Conservation (phyloP, 2,329 filamentous ascomycete species). For the Fusarium pseudonygamai region DNA sequence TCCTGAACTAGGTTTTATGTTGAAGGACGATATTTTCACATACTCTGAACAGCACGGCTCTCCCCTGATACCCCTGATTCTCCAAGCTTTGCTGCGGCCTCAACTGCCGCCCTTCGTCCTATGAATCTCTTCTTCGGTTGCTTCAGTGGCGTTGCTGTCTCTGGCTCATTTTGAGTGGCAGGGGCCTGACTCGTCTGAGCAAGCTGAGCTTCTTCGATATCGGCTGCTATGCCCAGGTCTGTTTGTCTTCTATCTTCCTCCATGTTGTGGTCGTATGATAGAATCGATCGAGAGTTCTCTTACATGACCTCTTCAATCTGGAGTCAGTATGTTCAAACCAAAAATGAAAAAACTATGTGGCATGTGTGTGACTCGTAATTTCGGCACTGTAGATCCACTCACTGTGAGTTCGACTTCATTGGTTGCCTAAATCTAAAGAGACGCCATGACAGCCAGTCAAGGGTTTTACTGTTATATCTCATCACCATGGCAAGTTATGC, state of each 20-base stretch:
- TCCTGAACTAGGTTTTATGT: background rate
- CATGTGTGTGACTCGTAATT: slow-evolving; percentile 25
- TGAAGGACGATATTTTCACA: slow-evolving; percentile 31
- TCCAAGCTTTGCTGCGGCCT: slow-evolving; percentile 61
- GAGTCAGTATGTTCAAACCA: background rate
- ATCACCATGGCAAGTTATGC: slow-evolving; percentile 29
- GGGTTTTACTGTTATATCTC: background rate
- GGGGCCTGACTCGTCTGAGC: slow-evolving; percentile 45
- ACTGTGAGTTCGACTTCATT: slow-evolving; percentile 27
- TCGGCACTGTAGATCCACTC: slow-evolving; percentile 40
- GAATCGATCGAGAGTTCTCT: background rate
- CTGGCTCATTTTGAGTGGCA: slow-evolving; percentile 21
- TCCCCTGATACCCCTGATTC: slow-evolving; percentile 37
- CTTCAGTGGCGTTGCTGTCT: slow-evolving; percentile 59
- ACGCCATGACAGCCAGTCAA: slow-evolving; percentile 17
- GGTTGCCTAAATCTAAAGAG: background rate
- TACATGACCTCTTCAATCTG: background rate
- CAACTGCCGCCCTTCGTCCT: slow-evolving; percentile 78
- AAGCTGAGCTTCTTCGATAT: slow-evolving; percentile 64
- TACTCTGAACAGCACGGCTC: slow-evolving; percentile 61
- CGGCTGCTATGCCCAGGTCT: slow-evolving; percentile 75
- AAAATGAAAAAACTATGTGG: slow-evolving; percentile 30
- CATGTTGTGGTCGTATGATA: slow-evolving; percentile 57
- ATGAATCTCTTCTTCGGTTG: slow-evolving; percentile 95
- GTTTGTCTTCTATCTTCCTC: slow-evolving; percentile 78